phyloP scores from a whole-genome alignment of 768 basidiomycete species.

The Phanerochaete carnosa region DNA sequence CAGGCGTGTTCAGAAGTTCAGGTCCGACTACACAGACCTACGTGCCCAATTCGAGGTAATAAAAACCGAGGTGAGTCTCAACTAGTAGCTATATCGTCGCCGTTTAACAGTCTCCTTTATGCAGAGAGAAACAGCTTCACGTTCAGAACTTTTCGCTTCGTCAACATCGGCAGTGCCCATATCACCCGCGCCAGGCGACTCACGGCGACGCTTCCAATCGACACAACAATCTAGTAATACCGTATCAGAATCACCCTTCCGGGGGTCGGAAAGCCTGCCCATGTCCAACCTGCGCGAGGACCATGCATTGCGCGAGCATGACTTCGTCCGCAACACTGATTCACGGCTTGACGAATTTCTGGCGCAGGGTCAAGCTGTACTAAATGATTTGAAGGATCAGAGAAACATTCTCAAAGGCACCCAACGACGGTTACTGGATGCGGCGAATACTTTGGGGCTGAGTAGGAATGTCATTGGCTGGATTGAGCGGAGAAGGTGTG shows the following conservation, averaged over 20 bases:
- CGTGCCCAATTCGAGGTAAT: slow-evolving; percentile 77
- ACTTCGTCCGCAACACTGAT: slow-evolving; percentile 83
- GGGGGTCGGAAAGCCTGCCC: slow-evolving; percentile 49
- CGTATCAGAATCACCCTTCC: slow-evolving; percentile 84
- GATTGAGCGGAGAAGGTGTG: slow-evolving; percentile 92
- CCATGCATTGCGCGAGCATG: slow-evolving; percentile 84
- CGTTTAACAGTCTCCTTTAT: neutral
- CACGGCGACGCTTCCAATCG: slow-evolving; percentile 61
- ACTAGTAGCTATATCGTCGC: slow-evolving; percentile 17
- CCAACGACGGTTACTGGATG: slow-evolving; percentile 76
- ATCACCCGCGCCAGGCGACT: slow-evolving; percentile 45
- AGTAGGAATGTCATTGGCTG: slow-evolving; percentile 94
- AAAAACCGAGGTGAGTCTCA: slow-evolving; percentile 51
- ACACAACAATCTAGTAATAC: slow-evolving; percentile 32
- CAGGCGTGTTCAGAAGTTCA: slow-evolving; percentile 92
- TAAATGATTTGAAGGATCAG: slow-evolving; percentile 92
- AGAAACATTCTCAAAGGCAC: slow-evolving; percentile 95
- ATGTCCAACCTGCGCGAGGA: slow-evolving; percentile 59
- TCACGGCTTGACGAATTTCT: slow-evolving; percentile 84
- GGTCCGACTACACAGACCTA: slow-evolving; percentile 81
- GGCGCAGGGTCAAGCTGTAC: slow-evolving; percentile 85
- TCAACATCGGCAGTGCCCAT: slow-evolving; percentile 34
- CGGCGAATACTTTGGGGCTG: slow-evolving; percentile 92
- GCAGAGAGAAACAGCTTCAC: slow-evolving; percentile 57
- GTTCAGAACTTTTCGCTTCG: slow-evolving; percentile 61